These are phyloP conservation scores for Trametes polyzona DNA, from an alignment of 1,284 basidiomycete genomes.

Conservation along the genomic window DNA sequence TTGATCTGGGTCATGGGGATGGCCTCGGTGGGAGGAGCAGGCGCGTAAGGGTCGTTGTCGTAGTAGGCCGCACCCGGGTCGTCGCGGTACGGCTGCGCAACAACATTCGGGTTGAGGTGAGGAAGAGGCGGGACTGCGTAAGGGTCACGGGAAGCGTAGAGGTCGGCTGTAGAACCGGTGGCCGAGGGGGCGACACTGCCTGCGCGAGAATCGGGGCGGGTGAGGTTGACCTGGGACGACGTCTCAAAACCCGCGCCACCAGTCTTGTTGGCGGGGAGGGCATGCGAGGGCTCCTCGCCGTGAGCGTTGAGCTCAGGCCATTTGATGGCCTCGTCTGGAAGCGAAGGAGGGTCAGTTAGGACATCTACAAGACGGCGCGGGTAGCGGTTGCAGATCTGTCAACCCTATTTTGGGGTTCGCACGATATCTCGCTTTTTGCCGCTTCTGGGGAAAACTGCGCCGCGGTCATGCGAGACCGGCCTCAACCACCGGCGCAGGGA, in stretches of 20 bases:
- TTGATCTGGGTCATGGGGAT: slow-evolving; percentile 80
- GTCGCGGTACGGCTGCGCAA: slow-evolving; percentile 67
- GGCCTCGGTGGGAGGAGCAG: slow-evolving; percentile 67
- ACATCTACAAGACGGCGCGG: background rate
- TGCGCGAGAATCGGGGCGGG: slow-evolving; percentile 46
- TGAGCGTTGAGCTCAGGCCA: slow-evolving; percentile 84
- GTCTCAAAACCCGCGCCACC: slow-evolving; percentile 69
- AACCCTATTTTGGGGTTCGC: slow-evolving; percentile 20
- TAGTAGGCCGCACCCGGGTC: slow-evolving; percentile 68
- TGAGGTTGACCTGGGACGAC: slow-evolving; percentile 58
- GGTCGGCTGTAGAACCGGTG: slow-evolving; percentile 53
- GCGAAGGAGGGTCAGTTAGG: slow-evolving; percentile 6
- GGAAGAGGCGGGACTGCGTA: slow-evolving; percentile 86
- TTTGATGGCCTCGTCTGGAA: slow-evolving; percentile 79
- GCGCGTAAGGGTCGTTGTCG: slow-evolving; percentile 72
- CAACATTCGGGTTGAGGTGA: slow-evolving; percentile 69
- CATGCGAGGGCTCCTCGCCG: slow-evolving; percentile 44
- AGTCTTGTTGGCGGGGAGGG: slow-evolving; percentile 64
- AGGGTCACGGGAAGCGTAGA: slow-evolving; percentile 54
- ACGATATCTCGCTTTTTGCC: slow-evolving; percentile 1
- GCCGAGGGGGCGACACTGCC: slow-evolving; percentile 47
- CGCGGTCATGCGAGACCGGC: slow-evolving; percentile 10
- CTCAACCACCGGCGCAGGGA: background rate
- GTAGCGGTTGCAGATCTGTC: slow-evolving; percentile 1
- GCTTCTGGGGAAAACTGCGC: slow-evolving; percentile 1